phyloP scores from a whole-genome alignment of 768 basidiomycete species.

The Tulasnella sp. region DNA sequence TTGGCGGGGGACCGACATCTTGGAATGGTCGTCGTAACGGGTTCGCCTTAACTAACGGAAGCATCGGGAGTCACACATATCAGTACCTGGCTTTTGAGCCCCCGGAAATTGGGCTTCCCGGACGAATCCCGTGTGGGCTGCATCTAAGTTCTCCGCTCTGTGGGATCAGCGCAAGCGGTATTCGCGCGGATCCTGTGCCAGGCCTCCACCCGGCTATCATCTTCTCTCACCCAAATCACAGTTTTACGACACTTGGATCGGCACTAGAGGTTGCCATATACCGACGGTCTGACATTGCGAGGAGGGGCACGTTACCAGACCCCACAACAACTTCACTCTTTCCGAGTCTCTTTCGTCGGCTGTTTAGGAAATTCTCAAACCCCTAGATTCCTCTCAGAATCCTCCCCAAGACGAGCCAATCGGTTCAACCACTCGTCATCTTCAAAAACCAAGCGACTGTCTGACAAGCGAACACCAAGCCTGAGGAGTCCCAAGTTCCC shows the following conservation, averaged over 20 bases:
- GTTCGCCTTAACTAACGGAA: too few species aligned
- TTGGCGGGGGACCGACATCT: too few species aligned
- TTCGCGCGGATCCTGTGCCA: not conserved
- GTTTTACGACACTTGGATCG: not conserved
- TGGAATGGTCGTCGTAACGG: too few species aligned
- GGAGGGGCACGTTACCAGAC: constrained; percentile 26
- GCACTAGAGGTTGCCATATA: not conserved
- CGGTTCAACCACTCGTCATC: not conserved
- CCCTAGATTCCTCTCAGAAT: not conserved
- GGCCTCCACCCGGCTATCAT: not conserved
- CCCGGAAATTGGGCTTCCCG: too few species aligned
- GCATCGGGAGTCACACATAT: too few species aligned
- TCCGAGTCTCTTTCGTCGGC: too few species aligned
- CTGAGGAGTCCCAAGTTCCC: not conserved
- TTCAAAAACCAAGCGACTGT: not conserved
- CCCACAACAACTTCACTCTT: constrained; percentile 66
- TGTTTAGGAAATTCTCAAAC: constrained; percentile 95
- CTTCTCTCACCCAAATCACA: not conserved
- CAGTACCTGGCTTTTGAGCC: too few species aligned
- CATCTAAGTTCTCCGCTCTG: not conserved
- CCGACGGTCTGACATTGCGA: not conserved
- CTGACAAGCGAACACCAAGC: not conserved
- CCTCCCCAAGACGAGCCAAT: too few species aligned
- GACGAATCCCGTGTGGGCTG: too few species aligned
- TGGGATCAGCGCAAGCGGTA: not conserved